Percentiles rank a stretch among this genome's conserved stretches.
Evolutionary conservation across 2,329 filamentous ascomycete genomes (phyloP).

Genomic region (Colletotrichum tamarilloi): DNA sequence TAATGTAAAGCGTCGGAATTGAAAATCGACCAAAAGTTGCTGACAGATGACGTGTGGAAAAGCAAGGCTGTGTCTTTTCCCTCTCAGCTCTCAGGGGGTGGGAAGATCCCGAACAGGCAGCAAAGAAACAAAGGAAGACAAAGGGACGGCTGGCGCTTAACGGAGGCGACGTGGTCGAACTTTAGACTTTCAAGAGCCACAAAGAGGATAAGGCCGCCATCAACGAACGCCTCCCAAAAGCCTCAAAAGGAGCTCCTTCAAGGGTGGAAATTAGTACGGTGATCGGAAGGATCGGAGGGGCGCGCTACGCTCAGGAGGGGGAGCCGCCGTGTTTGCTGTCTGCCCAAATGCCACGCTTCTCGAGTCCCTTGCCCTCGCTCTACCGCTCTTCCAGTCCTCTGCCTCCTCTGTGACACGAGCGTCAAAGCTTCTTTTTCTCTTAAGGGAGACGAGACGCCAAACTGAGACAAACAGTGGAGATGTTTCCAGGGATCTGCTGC

Average conservation of each 20-base stretch:
- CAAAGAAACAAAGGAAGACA: background rate
- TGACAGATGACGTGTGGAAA: background rate
- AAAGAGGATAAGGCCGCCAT: conserved; percentile 2
- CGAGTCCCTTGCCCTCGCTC: background rate
- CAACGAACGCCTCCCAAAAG: background rate
- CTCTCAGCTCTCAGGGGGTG: background rate
- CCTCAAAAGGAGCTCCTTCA: background rate
- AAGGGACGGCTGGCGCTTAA: background rate
- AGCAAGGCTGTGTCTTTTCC: background rate
- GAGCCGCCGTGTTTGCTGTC: background rate
- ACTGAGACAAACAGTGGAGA: conserved; percentile 6
- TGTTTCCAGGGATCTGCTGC: background rate
- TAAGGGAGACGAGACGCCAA: conserved; percentile 3
- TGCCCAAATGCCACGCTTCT: background rate
- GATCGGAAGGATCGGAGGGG: conserved; percentile 24
- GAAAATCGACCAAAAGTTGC: background rate
- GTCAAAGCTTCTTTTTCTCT: conserved; percentile 4
- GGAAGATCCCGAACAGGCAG: background rate
- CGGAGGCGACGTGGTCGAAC: background rate
- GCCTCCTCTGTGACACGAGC: conserved; percentile 2
- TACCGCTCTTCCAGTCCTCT: background rate
- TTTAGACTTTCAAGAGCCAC: background rate
- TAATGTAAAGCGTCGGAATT: background rate
- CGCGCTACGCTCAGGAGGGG: conserved; percentile 2
- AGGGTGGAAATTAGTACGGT: conserved; percentile 28